phyloP scores from a whole-genome alignment of 2,329 filamentous ascomycete species.

The Venturia pyrina region DNA sequence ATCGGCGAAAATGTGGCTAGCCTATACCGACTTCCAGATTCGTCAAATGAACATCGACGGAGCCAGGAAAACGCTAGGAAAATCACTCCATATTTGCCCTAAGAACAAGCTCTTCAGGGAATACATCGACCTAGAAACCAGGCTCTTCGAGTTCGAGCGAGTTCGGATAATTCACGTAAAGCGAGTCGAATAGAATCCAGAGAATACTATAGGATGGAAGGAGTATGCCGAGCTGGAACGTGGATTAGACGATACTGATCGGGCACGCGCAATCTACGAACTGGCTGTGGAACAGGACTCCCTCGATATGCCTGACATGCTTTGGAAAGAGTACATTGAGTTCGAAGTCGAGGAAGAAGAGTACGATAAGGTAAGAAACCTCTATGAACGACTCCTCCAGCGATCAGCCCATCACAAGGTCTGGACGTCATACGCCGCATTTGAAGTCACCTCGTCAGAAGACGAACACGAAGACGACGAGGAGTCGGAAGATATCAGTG shows the following conservation, averaged over 20 bases:
- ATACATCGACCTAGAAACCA: conserved; percentile 87
- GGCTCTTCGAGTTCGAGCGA: conserved; percentile 85
- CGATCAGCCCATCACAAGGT: conserved; percentile 99
- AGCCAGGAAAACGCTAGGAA: conserved; percentile 81
- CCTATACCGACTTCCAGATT: conserved; percentile 88
- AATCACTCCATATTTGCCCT: conserved; percentile 85
- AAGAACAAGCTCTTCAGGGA: conserved; percentile 93
- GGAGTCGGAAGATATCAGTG: conserved; percentile 58
- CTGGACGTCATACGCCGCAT: conserved; percentile 97
- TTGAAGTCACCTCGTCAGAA: conserved; percentile 67
- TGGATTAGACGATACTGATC: conserved; percentile 79
- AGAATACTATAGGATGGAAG: conserved; percentile 92
- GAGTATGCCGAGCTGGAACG: conserved; percentile 90
- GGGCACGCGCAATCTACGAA: conserved; percentile 84
- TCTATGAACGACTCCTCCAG: conserved; percentile 84
- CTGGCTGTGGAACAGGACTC: conserved; percentile 72
- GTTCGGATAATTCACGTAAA: conserved; percentile 91
- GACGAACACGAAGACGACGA: conserved; percentile 42
- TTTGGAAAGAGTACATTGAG: conserved; percentile 98
- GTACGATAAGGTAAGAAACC: conserved; percentile 66
- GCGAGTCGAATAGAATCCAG: conserved; percentile 81
- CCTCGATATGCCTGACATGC: conserved; percentile 91
- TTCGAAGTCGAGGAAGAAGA: conserved; percentile 95
- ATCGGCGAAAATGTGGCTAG: conserved; percentile 91
- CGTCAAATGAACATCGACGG: conserved; percentile 71